phyloP scores from a whole-genome alignment of 495 filamentous ascomycete genomes.

The Penicillium subrubescens region DNA sequence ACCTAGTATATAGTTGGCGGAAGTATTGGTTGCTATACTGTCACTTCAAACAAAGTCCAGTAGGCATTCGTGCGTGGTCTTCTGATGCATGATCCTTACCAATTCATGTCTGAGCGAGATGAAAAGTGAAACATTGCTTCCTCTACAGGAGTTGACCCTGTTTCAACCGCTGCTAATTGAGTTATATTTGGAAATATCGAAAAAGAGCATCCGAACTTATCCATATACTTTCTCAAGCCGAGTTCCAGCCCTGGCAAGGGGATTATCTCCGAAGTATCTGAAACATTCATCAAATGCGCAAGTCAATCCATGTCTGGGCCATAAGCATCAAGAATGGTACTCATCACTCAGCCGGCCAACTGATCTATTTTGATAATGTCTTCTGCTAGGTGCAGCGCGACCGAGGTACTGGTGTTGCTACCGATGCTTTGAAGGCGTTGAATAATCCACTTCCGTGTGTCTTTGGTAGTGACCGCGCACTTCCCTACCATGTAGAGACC shows the following conservation, averaged over 20 bases:
- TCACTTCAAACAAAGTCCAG: too few relatives aligned
- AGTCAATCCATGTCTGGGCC: neutral
- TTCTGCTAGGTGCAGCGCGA: constrained; percentile 26
- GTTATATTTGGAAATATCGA: neutral
- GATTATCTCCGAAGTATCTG: neutral
- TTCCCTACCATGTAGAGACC: constrained; percentile 37
- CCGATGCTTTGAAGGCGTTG: constrained; percentile 30
- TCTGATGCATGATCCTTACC: too few relatives aligned
- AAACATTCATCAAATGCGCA: neutral
- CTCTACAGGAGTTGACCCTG: neutral
- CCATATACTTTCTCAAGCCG: neutral
- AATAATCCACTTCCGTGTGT: constrained; percentile 35
- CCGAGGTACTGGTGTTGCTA: constrained; percentile 18
- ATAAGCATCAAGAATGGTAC: neutral
- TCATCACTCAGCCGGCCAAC: neutral
- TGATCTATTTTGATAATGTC: constrained; percentile 23
- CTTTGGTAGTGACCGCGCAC: constrained; percentile 17
- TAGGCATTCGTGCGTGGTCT: too few relatives aligned
- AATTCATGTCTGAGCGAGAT: too few relatives aligned
- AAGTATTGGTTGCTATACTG: too few relatives aligned
- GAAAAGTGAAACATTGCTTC: neutral
- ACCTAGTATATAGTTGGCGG: too few relatives aligned
- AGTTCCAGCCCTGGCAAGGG: neutral
- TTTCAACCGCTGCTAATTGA: neutral
- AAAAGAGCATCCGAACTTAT: neutral